These are phyloP conservation scores for Discostella stelligera DNA, from an alignment of 352 stramenopile genomes.

Conservation along the genomic window DNA sequence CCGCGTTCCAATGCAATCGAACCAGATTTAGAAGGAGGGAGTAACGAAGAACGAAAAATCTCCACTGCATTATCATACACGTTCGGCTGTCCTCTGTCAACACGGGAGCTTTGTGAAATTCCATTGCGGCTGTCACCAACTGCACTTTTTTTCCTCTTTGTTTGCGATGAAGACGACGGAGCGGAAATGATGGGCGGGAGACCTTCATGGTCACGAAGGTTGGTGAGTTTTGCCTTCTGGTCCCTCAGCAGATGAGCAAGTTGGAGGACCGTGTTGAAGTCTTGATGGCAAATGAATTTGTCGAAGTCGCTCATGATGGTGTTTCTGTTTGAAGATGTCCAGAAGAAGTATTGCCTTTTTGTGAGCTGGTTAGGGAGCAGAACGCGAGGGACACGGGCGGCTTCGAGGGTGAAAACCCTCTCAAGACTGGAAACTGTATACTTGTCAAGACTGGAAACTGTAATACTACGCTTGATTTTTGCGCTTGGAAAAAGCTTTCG, in stretches of 20 bases:
- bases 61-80: conserved; percentile 25
- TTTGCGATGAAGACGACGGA: conserved; percentile 7
- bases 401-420: background rate
- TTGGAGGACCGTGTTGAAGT: conserved; percentile 46
- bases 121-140: background rate
- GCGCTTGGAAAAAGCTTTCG: too few species aligned
- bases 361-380: too few species aligned
- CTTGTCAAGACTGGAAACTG: too few species aligned
- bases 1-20: conserved; percentile 20
- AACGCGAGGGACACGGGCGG: too few species aligned
- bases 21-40: background rate
- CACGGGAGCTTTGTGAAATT: conserved; percentile 1
- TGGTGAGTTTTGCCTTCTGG: conserved; percentile 16
- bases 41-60: conserved; percentile 29
- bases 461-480: too few species aligned
- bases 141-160: conserved; percentile 9
- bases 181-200: background rate
- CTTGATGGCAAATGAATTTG: conserved; percentile 34
- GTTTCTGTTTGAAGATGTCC: background rate
- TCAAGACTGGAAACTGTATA: too few species aligned
- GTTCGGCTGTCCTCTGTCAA: background rate
- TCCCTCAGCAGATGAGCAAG: conserved; percentile 31
- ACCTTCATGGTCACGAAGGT: conserved; percentile 2
- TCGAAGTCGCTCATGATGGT: conserved; percentile 30
- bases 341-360: too few species aligned